A percentile compares a stretch with the other conserved stretches of the same genome.
phyloP scores from a whole-genome alignment of 1,139 yeast genomes.

The Candida tropicalis region DNA sequence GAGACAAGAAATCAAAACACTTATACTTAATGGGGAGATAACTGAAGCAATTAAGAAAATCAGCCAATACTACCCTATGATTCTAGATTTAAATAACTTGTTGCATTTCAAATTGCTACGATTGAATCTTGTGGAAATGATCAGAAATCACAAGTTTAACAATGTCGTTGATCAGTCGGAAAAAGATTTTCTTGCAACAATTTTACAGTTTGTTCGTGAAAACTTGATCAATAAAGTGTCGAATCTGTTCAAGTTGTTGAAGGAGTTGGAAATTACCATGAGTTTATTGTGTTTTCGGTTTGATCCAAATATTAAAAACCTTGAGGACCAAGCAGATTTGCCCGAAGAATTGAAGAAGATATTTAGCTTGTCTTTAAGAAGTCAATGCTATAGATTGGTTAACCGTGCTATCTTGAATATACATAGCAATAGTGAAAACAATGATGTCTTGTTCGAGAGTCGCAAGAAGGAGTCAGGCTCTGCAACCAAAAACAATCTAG shows the following conservation, averaged over 20 bases:
- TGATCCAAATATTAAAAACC: conserved; percentile 34
- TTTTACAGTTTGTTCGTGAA: conserved; percentile 62
- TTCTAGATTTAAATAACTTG: conserved; percentile 55
- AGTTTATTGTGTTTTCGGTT: conserved; percentile 61
- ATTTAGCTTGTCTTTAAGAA: conserved; percentile 56
- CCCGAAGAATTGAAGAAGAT: conserved; percentile 56
- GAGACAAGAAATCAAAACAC: conserved; percentile 50
- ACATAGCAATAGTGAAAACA: conserved; percentile 18
- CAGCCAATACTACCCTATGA: conserved; percentile 52
- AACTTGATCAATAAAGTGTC: conserved; percentile 62
- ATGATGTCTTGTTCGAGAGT: conserved; percentile 17
- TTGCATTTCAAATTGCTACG: conserved; percentile 66
- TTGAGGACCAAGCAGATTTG: conserved; percentile 43
- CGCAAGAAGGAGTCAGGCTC: conserved; percentile 10
- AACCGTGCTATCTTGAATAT: conserved; percentile 50
- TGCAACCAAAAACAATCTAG: background rate
- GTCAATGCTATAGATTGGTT: conserved; percentile 60
- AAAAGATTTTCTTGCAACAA: conserved; percentile 52
- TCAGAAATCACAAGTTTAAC: conserved; percentile 48
- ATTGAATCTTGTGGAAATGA: conserved; percentile 65
- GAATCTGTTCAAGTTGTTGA: conserved; percentile 50
- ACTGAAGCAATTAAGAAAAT: conserved; percentile 49
- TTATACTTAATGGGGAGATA: conserved; percentile 53
- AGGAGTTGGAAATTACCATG: conserved; percentile 72
- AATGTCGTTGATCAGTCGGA: conserved; percentile 33